Conservation (phyloP, 2,329 filamentous ascomycete genomes). For the Stagonosporopsis rhizophila region DNA sequence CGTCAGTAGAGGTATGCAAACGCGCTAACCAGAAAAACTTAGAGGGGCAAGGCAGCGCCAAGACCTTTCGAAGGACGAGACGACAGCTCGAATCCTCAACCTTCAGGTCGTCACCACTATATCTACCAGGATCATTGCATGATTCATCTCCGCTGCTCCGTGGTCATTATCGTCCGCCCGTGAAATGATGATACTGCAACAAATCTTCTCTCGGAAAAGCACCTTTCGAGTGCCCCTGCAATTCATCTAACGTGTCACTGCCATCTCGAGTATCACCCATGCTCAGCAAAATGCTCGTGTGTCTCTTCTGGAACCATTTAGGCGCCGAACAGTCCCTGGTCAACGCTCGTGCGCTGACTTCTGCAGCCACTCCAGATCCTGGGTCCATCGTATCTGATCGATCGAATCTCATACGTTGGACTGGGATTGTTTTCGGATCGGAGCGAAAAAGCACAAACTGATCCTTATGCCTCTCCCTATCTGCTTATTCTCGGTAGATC, state of each 20-base stretch:
- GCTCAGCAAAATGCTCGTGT: background rate
- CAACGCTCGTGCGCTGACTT: constrained; percentile 5
- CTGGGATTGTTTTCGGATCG: constrained; percentile 3
- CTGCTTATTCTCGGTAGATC: background rate
- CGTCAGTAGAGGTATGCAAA: constrained; percentile 33
- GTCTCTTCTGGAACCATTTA: background rate
- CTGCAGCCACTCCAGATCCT: constrained; percentile 7
- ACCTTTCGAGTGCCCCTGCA: background rate
- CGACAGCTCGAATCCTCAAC: constrained; percentile 11
- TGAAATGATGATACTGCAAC: constrained; percentile 1
- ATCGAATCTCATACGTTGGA: constrained; percentile 7
- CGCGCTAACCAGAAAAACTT: constrained; percentile 38
- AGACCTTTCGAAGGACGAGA: constrained; percentile 12
- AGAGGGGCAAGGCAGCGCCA: constrained; percentile 29
- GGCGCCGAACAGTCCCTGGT: background rate
- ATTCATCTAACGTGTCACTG: constrained; percentile 19
- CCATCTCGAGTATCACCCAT: background rate
- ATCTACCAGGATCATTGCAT: constrained; percentile 3
- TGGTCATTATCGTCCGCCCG: background rate
- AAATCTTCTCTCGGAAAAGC: constrained; percentile 4
- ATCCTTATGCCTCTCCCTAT: background rate
- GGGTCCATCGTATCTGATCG: constrained; percentile 5
- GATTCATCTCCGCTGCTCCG: background rate
- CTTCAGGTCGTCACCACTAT: background rate
- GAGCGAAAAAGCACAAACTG: constrained; percentile 14